Evolutionary conservation across 805 yeast genomes (phyloP), one percentile per base, ranked within the genome.

Genomic region (Lipomyces spencermartinsiae): DNA sequence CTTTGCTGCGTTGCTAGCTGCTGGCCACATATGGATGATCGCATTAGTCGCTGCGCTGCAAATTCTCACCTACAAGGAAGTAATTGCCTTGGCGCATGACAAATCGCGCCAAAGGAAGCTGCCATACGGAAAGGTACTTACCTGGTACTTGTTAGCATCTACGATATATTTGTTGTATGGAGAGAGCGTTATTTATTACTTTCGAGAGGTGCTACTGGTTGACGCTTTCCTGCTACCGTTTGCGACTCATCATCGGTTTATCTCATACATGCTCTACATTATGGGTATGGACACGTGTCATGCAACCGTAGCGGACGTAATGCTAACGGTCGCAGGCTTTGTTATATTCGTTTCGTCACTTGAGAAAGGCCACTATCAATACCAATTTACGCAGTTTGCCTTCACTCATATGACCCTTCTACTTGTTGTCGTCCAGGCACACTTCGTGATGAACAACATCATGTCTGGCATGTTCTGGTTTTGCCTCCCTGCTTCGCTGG

Each of bases 391-490:
- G 33, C 97, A 95, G 76, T 85, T 95, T 73, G 91, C 97, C 79
- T 86, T 91, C 69, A 93, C 98, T 3, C 98, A 94, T 78, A 92
- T 95, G 97, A 92, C 95, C 19, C 80, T 95, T 74, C 81, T 93
- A 69, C 80, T 95, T 68, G 97, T 93, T 63, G 96, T 95, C 34
- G 88, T 92, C 82, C 99, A 95, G 82, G 95, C 97, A 58, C 97
- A 95, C 79, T 87, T 93, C 78, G 90, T 95, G 73, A 92, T 92
- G 73, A 91, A 88, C 74, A 95, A 95, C 78, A 89, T 94, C 66
- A 83, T 93, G 74, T 90, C 88, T 71, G 99, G 99, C n/a, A 82
- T 95, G 78, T 89, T 93, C 76, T 95, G 99, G 99, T 92, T 95
- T 79, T 81, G 94, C 66, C 83, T 95, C 64, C 99, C 99, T 3